Conservation (phyloP, 495 filamentous ascomycete genomes). For the Xylaria scruposa region DNA sequence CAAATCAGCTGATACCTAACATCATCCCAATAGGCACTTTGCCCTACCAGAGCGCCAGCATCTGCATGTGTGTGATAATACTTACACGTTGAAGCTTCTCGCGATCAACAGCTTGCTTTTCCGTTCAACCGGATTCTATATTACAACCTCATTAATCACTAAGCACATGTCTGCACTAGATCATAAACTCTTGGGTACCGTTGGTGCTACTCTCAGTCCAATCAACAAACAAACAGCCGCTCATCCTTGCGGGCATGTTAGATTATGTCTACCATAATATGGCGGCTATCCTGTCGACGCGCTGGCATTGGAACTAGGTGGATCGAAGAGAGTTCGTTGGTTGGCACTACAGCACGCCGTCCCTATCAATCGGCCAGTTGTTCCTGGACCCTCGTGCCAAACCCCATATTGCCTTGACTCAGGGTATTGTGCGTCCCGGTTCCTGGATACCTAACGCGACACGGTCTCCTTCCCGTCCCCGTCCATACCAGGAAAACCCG, state of each 20-base stretch:
- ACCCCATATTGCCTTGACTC: background rate
- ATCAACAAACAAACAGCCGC: background rate
- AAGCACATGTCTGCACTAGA: background rate
- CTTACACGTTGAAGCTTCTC: background rate
- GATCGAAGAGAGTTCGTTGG: background rate
- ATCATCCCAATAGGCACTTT: background rate
- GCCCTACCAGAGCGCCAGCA: background rate
- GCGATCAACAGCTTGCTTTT: conserved; percentile 8
- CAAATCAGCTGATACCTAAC: conserved; percentile 12
- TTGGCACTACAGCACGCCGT: conserved; percentile 2
- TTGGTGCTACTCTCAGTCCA: background rate
- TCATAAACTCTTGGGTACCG: background rate
- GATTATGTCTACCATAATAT: background rate
- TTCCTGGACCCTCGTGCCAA: background rate
- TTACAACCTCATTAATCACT: background rate
- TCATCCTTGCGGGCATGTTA: background rate
- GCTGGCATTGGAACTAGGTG: background rate
- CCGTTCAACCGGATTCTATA: conserved; percentile 9
- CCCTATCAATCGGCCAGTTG: background rate
- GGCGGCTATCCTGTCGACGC: background rate
- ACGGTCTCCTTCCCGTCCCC: conserved; percentile 6
- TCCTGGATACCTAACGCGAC: conserved; percentile 4
- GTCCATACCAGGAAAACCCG: background rate
- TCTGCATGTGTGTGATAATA: background rate
- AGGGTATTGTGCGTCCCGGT: background rate